Percentiles rank a stretch among this genome's conserved stretches.
These are phyloP conservation scores for Eucalyptus tenuipes DNA, from an alignment of 345 rosid genomes.

Conservation along the genomic window DNA sequence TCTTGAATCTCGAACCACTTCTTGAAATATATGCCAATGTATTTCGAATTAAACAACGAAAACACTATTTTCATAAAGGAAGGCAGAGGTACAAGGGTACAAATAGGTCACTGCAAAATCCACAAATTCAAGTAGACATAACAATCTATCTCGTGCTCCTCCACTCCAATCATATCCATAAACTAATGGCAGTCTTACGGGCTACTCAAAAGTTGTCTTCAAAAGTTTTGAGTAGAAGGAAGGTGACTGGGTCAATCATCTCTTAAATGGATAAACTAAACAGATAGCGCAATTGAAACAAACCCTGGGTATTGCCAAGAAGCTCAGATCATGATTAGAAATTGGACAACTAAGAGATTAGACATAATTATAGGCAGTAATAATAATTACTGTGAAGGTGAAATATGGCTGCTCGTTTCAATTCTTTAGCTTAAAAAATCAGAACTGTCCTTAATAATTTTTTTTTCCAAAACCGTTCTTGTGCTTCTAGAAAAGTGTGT, in stretches of 20 bases:
- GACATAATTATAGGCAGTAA: too few species aligned
- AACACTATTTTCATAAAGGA: neutral
- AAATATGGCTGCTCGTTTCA: too few species aligned
- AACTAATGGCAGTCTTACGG: neutral
- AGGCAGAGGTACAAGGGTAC: neutral
- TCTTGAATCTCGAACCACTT: slow-evolving; percentile 37
- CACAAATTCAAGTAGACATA: neutral
- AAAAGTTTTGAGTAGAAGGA: neutral
- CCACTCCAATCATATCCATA: neutral
- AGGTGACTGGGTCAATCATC: neutral
- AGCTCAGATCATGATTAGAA: too few species aligned
- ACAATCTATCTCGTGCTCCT: neutral
- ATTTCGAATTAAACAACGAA: neutral
- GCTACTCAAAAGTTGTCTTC: too few species aligned
- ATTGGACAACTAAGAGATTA: too few species aligned
- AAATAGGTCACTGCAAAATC: neutral
- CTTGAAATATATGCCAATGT: slow-evolving; percentile 27
- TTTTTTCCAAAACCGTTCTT: too few species aligned
- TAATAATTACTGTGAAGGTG: too few species aligned
- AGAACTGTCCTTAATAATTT: too few species aligned
- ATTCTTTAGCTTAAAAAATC: too few species aligned
- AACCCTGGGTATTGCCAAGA: too few species aligned
- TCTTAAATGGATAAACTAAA: neutral
- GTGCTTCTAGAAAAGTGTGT: too few species aligned
- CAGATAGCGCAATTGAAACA: too few species aligned